Conservation (phyloP, 768 basidiomycete species). For the Daedaleopsis sinensis region DNA sequence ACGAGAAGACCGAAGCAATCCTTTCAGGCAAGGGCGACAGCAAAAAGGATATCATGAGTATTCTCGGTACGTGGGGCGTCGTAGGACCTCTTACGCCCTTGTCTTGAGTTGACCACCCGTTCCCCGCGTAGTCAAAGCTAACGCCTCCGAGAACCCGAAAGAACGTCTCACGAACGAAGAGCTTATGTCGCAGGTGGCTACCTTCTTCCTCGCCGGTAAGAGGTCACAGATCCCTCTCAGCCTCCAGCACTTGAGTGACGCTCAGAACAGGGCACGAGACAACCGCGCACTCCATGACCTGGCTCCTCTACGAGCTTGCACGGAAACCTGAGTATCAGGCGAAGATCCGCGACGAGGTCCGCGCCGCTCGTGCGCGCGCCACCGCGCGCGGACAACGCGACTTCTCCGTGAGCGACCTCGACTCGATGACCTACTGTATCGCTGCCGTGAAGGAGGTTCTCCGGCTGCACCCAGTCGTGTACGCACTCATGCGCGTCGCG, state of each 20-base stretch:
- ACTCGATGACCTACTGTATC: background rate
- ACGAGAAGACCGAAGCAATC: too few relatives aligned
- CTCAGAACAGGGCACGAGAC: constrained; percentile 24
- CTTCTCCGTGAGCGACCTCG: background rate
- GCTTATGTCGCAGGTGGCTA: too few relatives aligned
- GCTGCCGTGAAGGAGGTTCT: background rate
- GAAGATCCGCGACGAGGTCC: constrained; percentile 20
- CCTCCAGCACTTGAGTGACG: too few relatives aligned
- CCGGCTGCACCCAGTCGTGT: constrained; percentile 6
- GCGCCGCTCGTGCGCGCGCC: background rate
- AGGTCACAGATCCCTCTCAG: too few relatives aligned
- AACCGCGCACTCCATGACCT: constrained; percentile 13
- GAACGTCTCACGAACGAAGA: constrained; percentile 14
- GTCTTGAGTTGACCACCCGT: too few relatives aligned
- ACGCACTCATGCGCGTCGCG: constrained; percentile 14
- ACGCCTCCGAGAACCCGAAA: constrained; percentile 16
- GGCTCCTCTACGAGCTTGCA: constrained; percentile 17
- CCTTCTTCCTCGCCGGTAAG: too few relatives aligned
- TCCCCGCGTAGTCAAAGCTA: constrained; percentile 17
- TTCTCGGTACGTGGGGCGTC: constrained; percentile 21
- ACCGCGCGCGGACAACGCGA: constrained; percentile 7
- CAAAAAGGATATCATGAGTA: constrained; percentile 23
- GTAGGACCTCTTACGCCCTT: too few relatives aligned
- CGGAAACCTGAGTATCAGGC: constrained; percentile 10
- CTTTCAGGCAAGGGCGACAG: constrained; percentile 9